Evolutionary conservation across 2,329 filamentous ascomycete genomes (phyloP).

Genomic region (Dactylellina haptotyla): DNA sequence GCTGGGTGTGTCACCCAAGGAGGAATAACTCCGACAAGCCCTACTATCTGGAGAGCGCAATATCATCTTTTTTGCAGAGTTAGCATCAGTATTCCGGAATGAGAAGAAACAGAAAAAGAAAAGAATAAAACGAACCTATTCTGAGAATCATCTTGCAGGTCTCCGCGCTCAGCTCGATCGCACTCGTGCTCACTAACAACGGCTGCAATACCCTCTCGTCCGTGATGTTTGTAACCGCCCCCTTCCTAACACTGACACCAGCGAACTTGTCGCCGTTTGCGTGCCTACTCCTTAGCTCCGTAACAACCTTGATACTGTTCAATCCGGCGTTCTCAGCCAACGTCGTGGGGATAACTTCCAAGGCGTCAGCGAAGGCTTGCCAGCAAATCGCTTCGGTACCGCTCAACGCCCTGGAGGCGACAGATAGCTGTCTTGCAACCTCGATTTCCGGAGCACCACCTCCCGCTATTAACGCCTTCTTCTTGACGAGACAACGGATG

Average conservation of each 20-base stretch:
- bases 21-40: not conserved
- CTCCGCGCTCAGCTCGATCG: slow-evolving; percentile 95
- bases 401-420: slow-evolving; percentile 81
- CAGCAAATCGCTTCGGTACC: slow-evolving; percentile 98
- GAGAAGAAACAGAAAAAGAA: not conserved
- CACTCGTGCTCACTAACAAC: slow-evolving; percentile 93
- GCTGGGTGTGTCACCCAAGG: not conserved
- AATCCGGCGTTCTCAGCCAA: slow-evolving; percentile 96
- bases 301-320: slow-evolving; percentile 99
- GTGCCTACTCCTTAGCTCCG: slow-evolving; percentile 91
- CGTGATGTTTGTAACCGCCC: slow-evolving; percentile 92
- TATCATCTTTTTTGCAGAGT: slow-evolving; percentile 38
- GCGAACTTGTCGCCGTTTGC: slow-evolving; percentile 95
- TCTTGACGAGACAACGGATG: slow-evolving; percentile 97
- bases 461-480: slow-evolving; percentile 97
- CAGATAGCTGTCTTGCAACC: slow-evolving; percentile 85
- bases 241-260: slow-evolving; percentile 96
- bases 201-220: slow-evolving; percentile 98
- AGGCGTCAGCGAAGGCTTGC: slow-evolving; percentile 97
- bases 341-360: slow-evolving; percentile 96
- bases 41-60: slow-evolving; percentile 49
- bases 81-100: not conserved
- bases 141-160: slow-evolving; percentile 94
- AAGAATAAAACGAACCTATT: slow-evolving; percentile 62
- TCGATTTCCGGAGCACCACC: slow-evolving; percentile 97